phyloP scores from a whole-genome alignment of 805 yeast genomes.

The Hanseniaspora valbyensis region DNA sequence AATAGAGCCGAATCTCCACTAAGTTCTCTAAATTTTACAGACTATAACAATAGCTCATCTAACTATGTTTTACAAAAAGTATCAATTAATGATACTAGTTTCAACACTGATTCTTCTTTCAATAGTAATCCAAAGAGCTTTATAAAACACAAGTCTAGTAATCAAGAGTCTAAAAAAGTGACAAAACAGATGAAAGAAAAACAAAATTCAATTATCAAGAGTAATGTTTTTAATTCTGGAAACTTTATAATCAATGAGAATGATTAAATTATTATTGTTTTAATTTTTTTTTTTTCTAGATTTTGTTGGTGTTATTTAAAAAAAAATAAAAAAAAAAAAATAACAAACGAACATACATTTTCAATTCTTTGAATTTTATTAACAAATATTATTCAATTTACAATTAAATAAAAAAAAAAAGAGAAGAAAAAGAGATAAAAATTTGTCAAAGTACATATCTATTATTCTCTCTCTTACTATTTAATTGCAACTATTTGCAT shows the following conservation, averaged over 20 bases:
- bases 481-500: too few relatives aligned
- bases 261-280: too few relatives aligned
- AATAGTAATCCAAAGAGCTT: neutral
- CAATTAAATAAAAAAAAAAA: too few relatives aligned
- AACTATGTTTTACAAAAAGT: conserved; percentile 10
- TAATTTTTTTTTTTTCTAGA: too few relatives aligned
- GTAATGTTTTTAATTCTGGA: neutral
- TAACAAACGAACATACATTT: too few relatives aligned
- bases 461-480: too few relatives aligned
- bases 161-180: neutral
- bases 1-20: neutral
- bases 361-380: too few relatives aligned
- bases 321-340: too few relatives aligned
- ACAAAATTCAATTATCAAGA: neutral
- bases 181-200: neutral
- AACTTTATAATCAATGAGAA: neutral
- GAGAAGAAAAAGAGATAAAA: too few relatives aligned
- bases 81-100: neutral
- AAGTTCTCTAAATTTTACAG: neutral
- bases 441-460: too few relatives aligned
- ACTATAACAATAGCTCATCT: neutral
- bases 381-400: too few relatives aligned
- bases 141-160: neutral
- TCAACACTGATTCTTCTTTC: neutral
- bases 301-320: too few relatives aligned